A percentile compares a stretch with the other conserved stretches of the same genome.
Evolutionary conservation across 495 filamentous ascomycete species (phyloP).

Genomic region (Antarctomyces pellizariae): DNA sequence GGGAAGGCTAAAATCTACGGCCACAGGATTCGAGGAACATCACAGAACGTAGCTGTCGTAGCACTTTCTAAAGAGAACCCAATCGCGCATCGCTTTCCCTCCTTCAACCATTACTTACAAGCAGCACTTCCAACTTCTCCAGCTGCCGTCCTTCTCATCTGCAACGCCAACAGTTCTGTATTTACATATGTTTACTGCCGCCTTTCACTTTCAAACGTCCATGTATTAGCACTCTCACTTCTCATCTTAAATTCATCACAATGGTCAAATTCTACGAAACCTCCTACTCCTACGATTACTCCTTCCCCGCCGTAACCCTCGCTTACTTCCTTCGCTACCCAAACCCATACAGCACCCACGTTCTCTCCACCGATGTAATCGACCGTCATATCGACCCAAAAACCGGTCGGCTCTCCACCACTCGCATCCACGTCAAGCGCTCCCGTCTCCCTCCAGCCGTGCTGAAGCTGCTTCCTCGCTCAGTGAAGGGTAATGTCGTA

Average conservation of each 20-base stretch:
- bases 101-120: too few relatives aligned
- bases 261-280: slow-evolving; percentile 83
- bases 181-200: too few relatives aligned
- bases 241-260: slow-evolving; percentile 5
- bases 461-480: slow-evolving; percentile 55
- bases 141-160: too few relatives aligned
- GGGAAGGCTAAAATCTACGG: too few relatives aligned
- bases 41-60: too few relatives aligned
- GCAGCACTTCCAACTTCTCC: too few relatives aligned
- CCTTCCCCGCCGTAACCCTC: slow-evolving; percentile 72
- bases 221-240: too few relatives aligned
- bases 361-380: slow-evolving; percentile 90
- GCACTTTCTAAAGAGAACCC: too few relatives aligned
- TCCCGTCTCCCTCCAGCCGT: slow-evolving; percentile 70
- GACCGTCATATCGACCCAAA: slow-evolving; percentile 55
- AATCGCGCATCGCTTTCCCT: too few relatives aligned
- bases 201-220: too few relatives aligned
- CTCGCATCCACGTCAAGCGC: slow-evolving; percentile 79
- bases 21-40: too few relatives aligned
- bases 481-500: slow-evolving; percentile 40
- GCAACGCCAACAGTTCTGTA: too few relatives aligned
- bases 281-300: slow-evolving; percentile 73
- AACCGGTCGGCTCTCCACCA: slow-evolving; percentile 66
- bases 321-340: slow-evolving; percentile 99
- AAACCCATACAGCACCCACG: slow-evolving; percentile 88